Evolutionary conservation across 108 stramenopile species (phyloP), one percentile per base, ranked within the genome.

Genomic region (Schizochytrium sp.): DNA sequence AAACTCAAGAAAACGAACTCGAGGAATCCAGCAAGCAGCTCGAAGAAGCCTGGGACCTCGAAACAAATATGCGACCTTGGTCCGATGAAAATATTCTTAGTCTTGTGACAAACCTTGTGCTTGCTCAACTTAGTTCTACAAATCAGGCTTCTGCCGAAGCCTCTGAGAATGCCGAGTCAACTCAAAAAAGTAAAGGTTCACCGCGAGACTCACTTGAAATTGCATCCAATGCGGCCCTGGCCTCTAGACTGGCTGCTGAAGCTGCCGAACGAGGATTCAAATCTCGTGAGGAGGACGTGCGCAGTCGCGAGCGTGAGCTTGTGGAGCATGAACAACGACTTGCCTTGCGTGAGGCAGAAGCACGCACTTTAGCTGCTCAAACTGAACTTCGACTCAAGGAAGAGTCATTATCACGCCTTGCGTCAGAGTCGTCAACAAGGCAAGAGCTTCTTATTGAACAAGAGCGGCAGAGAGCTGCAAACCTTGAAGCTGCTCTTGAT

Each of bases 221-320:
- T 60, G 76, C 76, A 17, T 47, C 76, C 1, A 55, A 49, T n/a
- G 53, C 50, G 10, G 76, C 76, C n/a, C 53, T 83, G 45, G 47
- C 76, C 38, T 83, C 76, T 1, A 10, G 76, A 10, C 76, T 83
- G 7, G 76, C 76, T 5, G 76, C 76, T 17, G 76, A 83, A 83
- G 47, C 76, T 55, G 53, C 53, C 28, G 76, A 83, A 42, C 76
- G 76, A 10, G 53, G 28, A 7, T n/a, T 83, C 5, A 2, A 38
- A 47, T 47, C 76, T 7, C 53, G 47, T 38, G 76, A 83, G 76
- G 76, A 83, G 53, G 55, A 38, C 47, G 53, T 83, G 5, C 50
- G 53, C 12, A 8, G 7, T 5, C 45, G 76, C 50, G 50, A 83
- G 40, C 13, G 8, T 5, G 45, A 83, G 76, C 47, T 83, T 3